Percentiles rank a stretch among this genome's conserved stretches.
phyloP scores from a whole-genome alignment of 2,329 filamentous ascomycete genomes.

The Trichoderma breve region DNA sequence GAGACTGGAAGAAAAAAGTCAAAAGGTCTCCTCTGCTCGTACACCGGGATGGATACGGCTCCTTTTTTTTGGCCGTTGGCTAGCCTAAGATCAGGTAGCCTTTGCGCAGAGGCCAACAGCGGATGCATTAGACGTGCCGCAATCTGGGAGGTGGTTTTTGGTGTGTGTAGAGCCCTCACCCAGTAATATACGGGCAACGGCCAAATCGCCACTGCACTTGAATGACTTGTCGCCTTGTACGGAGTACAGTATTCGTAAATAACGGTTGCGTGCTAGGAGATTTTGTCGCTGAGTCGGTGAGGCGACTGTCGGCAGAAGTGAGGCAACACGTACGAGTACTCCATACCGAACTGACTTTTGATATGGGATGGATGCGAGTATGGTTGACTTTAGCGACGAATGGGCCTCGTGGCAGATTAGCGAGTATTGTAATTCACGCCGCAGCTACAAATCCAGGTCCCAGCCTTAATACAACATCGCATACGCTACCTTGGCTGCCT shows the following conservation, averaged over 20 bases:
- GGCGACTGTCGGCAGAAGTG: not conserved
- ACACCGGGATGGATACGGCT: not conserved
- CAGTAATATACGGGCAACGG: constrained; percentile 17
- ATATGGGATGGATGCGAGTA: not conserved
- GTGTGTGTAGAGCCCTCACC: constrained; percentile 11
- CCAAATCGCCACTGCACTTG: constrained; percentile 9
- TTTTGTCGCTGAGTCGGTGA: not conserved
- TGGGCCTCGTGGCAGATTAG: not conserved
- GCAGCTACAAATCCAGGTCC: not conserved
- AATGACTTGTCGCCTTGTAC: not conserved
- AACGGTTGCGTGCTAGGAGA: not conserved
- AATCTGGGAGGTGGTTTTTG: constrained; percentile 9
- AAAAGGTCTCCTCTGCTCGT: not conserved
- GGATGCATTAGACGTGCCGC: constrained; percentile 14
- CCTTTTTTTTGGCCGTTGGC: not conserved
- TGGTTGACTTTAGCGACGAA: not conserved
- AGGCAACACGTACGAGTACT: not conserved
- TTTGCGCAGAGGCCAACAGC: constrained; percentile 8
- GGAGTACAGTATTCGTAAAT: not conserved
- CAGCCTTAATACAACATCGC: not conserved
- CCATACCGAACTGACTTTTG: not conserved
- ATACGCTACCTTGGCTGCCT: not conserved
- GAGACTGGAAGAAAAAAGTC: not conserved
- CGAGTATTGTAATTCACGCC: not conserved
- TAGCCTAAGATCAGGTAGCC: not conserved